Base-by-base conservation (phyloP, 345 rosid genomes). In the Boechera divaricarpa region DNA sequence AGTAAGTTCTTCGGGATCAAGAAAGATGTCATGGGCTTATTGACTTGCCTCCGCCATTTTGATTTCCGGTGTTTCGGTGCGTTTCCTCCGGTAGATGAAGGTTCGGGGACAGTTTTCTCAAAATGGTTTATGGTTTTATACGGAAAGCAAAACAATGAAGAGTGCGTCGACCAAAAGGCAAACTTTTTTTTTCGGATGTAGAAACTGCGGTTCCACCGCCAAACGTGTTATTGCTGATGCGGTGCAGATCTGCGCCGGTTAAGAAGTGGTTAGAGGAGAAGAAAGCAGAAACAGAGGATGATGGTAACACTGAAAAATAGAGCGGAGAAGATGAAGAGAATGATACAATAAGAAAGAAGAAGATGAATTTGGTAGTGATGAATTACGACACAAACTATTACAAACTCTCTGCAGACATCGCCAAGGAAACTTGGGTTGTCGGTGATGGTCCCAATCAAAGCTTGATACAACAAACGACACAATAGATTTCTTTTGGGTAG, bases 181-280 rank as follows among this genome's bases (percentile, higher is more conserved):
- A 59, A 66, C 12, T 16, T 63, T 13, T 9, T 15, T 21, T 59
- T 63, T 10, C 41, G 2, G 70, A 45, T 5, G 60, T 3, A 0
- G 85, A 74, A 73, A 76, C 89, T 21, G 78, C 84, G 72, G 84
- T 82, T 72, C 95, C 97, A 13, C 97, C 97, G 33, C 86, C 91
- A 53, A 91, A 91, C 73, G 93, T 95, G 29, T 83, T 91, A 52
- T 70, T 87, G 56, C 81, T 89, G n/a, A 91, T 90, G 95, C 89
- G 97, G 52, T 87, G 97, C 11, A 82, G 90, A 79, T 91, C 95
- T 69, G 95, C 95, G 47, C 95, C 97, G 13, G 97, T 84, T 9
- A 89, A 86, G 77, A 83, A 77, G 74, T 72, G 87, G 87, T 69
- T 80, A 42, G 84, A 83, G 49, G 44, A 72, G 26, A 78, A 72